A percentile compares a stretch with the other conserved stretches of the same genome.
phyloP scores from a whole-genome alignment of 805 yeast genomes.

The Isabelozyma gotoi region DNA sequence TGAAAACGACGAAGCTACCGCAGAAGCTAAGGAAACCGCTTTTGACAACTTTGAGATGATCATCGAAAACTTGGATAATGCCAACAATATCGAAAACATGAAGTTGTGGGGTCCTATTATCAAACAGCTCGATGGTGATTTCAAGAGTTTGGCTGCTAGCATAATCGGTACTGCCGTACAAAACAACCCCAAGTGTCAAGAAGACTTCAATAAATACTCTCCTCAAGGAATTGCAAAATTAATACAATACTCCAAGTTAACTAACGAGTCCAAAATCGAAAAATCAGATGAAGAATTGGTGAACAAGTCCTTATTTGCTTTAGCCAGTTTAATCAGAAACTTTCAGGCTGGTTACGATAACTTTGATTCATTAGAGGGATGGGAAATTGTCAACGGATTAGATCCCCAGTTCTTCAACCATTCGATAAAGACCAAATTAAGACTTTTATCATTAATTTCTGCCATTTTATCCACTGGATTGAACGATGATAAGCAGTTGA shows the following conservation, averaged over 20 bases:
- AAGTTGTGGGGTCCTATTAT: conserved; percentile 77
- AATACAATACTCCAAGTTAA: conserved; percentile 22
- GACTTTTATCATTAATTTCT: conserved; percentile 58
- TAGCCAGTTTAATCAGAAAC: conserved; percentile 73
- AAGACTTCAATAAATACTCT: conserved; percentile 56
- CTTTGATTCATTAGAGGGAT: conserved; percentile 63
- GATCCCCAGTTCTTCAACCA: conserved; percentile 8
- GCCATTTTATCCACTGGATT: conserved; percentile 58
- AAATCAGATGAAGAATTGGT: conserved; percentile 30
- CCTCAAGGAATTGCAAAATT: conserved; percentile 45
- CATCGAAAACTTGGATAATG: conserved; percentile 91
- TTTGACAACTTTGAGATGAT: conserved; percentile 92
- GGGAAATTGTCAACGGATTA: conserved; percentile 48
- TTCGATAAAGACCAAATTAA: conserved; percentile 45
- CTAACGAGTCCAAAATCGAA: conserved; percentile 11
- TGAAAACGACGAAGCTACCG: conserved; percentile 52
- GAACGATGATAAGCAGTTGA: conserved; percentile 35
- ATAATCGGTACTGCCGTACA: conserved; percentile 90
- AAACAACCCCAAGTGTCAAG: conserved; percentile 78
- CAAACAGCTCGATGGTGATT: conserved; percentile 45
- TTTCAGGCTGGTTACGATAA: conserved; percentile 51
- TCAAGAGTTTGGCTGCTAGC: conserved; percentile 56
- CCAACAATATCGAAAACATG: conserved; percentile 84
- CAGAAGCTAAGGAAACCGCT: conserved; percentile 70
- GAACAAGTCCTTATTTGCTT: conserved; percentile 73